Conservation (phyloP, 257 asterid genomes). For the Nicotiana paniculata region DNA sequence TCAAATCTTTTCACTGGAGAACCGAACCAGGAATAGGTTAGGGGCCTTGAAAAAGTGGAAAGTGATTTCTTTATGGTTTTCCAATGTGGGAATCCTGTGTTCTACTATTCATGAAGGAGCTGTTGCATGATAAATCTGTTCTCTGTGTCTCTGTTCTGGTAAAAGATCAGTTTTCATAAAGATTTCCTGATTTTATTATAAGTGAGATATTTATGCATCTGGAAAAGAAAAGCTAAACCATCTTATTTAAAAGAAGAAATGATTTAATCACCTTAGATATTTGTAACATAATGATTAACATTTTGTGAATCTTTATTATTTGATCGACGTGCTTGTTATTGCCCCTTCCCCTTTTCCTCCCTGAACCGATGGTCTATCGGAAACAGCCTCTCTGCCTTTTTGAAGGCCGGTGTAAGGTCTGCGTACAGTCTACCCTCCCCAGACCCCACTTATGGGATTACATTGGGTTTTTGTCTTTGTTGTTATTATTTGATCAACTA, state of each 20-base stretch:
- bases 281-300: background rate
- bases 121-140: background rate
- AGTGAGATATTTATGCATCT: background rate
- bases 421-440: too few relatives aligned
- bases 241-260: background rate
- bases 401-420: too few relatives aligned
- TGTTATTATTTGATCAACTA: background rate
- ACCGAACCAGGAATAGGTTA: too few relatives aligned
- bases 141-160: background rate
- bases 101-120: background rate
- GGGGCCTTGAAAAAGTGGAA: too few relatives aligned
- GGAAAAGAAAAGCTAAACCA: background rate
- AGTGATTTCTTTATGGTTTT: background rate
- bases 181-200: background rate
- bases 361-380: too few relatives aligned
- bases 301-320: background rate
- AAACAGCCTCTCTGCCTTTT: too few relatives aligned
- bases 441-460: too few relatives aligned
- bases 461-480: too few relatives aligned
- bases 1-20: too few relatives aligned
- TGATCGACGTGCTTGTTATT: background rate
- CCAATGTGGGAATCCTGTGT: background rate
- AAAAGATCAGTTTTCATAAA: background rate
- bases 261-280: background rate
- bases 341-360: too few relatives aligned